phyloP scores from a whole-genome alignment of 2,329 filamentous ascomycete species.

The Penicillium sumatraense region DNA sequence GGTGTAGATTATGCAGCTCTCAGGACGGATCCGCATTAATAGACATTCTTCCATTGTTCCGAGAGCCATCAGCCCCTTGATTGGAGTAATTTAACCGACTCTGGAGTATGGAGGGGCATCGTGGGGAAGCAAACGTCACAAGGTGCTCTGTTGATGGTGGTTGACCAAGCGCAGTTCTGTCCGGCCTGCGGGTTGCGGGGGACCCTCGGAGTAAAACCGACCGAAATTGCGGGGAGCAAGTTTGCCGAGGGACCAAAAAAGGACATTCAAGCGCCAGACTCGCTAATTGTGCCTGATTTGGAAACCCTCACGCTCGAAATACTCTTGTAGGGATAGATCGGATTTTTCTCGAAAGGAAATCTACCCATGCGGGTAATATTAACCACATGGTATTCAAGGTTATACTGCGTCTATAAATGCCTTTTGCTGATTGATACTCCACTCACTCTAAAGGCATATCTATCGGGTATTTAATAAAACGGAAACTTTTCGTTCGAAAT shows the following conservation, averaged over 20 bases:
- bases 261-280: constrained; percentile 5
- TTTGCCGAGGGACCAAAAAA: constrained; percentile 14
- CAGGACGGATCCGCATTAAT: neutral
- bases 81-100: constrained; percentile 10
- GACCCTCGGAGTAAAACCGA: constrained; percentile 11
- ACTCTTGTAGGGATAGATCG: neutral
- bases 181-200: constrained; percentile 5
- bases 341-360: neutral
- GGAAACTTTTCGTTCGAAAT: no score
- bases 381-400: neutral
- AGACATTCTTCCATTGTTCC: constrained; percentile 10
- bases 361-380: neutral
- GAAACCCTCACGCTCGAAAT: neutral
- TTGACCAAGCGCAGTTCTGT: neutral
- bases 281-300: neutral
- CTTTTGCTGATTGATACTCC: neutral
- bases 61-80: neutral
- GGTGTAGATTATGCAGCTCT: no score
- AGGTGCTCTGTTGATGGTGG: neutral
- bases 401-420: no score
- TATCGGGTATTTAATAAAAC: no score
- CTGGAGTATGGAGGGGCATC: constrained; percentile 3
- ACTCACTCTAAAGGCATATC: no score
- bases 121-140: constrained; percentile 16
- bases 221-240: constrained; percentile 14